Conservation (phyloP, 202 grass and related monocot species). For the Carex arenaria region DNA sequence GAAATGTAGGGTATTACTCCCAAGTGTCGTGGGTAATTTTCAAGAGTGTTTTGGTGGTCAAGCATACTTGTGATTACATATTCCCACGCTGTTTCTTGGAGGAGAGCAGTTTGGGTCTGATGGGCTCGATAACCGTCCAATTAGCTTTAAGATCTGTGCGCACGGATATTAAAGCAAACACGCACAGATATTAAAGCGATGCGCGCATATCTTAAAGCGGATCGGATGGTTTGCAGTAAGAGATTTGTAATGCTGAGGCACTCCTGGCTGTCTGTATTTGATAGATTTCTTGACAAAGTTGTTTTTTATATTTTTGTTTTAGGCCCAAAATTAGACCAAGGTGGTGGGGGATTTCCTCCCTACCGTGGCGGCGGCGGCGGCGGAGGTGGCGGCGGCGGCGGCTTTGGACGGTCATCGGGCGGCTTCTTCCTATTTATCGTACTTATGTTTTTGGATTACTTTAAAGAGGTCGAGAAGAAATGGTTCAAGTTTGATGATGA, state of each 20-base stretch:
- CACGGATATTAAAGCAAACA: no score
- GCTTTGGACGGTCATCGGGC: not conserved
- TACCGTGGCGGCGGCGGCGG: conserved; percentile 4
- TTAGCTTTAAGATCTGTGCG: no score
- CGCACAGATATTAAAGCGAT: no score
- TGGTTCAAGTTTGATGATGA: conserved; percentile 29
- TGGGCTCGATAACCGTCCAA: no score
- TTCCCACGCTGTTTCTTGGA: not conserved
- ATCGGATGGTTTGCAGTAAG: not conserved
- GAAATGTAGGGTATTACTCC: not conserved
- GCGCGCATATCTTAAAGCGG: no score
- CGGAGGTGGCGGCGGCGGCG: not conserved
- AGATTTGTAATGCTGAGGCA: not conserved
- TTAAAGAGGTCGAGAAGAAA: conserved; percentile 27
- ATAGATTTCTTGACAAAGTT: not conserved
- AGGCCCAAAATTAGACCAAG: conserved; percentile 19
- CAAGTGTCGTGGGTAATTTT: not conserved
- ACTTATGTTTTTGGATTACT: conserved; percentile 23
- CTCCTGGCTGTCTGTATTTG: not conserved
- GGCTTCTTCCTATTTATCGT: conserved; percentile 11
- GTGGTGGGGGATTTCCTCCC: conserved; percentile 18
- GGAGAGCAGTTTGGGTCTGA: no score
- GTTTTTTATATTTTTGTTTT: not conserved
- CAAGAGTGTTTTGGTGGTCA: not conserved
- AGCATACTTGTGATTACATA: not conserved